phyloP scores from a whole-genome alignment of 805 yeast genomes.

The Kuraishia molischiana region DNA sequence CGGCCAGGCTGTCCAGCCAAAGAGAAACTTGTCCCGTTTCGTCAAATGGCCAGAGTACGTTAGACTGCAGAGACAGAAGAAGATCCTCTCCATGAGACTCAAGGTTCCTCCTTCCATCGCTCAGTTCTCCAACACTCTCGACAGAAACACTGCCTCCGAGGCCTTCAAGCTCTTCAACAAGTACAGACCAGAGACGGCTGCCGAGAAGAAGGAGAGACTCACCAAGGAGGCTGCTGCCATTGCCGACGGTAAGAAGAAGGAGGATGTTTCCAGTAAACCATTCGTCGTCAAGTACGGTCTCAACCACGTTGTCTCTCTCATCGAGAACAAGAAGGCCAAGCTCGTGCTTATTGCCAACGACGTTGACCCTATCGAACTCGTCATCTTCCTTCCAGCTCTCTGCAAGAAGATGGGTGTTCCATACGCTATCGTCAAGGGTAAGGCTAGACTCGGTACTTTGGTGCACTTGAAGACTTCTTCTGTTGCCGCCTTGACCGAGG shows the following conservation, averaged over 20 bases:
- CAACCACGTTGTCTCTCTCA: slow-evolving; percentile 95
- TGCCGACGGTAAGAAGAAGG: slow-evolving; percentile 95
- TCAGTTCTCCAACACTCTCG: slow-evolving; percentile 92
- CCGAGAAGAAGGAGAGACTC: slow-evolving; percentile 98
- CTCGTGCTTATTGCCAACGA: slow-evolving; percentile 96
- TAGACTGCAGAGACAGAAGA: slow-evolving; percentile 98
- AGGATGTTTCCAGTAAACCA: slow-evolving; percentile 96
- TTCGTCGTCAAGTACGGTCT: slow-evolving; percentile 96
- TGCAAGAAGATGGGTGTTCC: slow-evolving; percentile 99
- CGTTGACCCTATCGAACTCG: slow-evolving; percentile 98
- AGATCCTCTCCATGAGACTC: slow-evolving; percentile 88
- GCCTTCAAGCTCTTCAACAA: slow-evolving; percentile 96
- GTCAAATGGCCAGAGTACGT: slow-evolving; percentile 99
- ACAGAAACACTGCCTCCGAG: slow-evolving; percentile 98
- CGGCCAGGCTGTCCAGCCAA: slow-evolving; percentile 93
- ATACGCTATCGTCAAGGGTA: slow-evolving; percentile 96
- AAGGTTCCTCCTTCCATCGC: slow-evolving; percentile 99
- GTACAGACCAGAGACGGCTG: slow-evolving; percentile 96
- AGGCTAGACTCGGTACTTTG: slow-evolving; percentile 96
- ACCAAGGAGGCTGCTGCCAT: slow-evolving; percentile 98
- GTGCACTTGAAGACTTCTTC: slow-evolving; percentile 97
- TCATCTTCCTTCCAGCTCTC: slow-evolving; percentile 94
- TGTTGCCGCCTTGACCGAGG: slow-evolving; percentile 96
- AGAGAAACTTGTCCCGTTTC: slow-evolving; percentile 91
- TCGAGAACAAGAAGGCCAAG: slow-evolving; percentile 98